Conservation (phyloP, 2,329 filamentous ascomycete genomes). For the Eutypella sp. region DNA sequence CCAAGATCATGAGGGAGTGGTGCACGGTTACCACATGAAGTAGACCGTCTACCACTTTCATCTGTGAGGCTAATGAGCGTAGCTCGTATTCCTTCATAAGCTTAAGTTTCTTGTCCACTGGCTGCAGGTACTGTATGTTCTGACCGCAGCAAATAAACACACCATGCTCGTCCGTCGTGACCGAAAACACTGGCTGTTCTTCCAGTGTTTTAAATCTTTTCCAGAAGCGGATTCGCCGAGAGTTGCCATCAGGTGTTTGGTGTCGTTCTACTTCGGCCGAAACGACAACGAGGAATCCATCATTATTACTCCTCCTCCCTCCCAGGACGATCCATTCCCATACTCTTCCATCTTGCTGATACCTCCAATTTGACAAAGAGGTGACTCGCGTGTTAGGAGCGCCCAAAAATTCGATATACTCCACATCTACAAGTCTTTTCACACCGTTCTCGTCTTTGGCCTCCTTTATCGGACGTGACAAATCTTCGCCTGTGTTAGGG, state of each 20-base stretch:
- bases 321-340: slow-evolving; percentile 62
- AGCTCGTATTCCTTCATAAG: slow-evolving; percentile 42
- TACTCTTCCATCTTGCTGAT: slow-evolving; percentile 48
- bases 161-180: slow-evolving; percentile 49
- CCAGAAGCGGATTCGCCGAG: slow-evolving; percentile 44
- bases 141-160: slow-evolving; percentile 52
- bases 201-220: slow-evolving; percentile 45
- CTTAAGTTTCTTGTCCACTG: slow-evolving; percentile 45
- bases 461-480: slow-evolving; percentile 38
- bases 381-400: slow-evolving; percentile 54
- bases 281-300: slow-evolving; percentile 52
- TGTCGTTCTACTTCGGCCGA: slow-evolving; percentile 34
- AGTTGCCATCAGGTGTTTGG: slow-evolving; percentile 17
- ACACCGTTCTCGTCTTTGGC: slow-evolving; percentile 24
- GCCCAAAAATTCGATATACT: slow-evolving; percentile 53
- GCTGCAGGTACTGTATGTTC: slow-evolving; percentile 49
- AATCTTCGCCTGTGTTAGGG: slow-evolving; percentile 45
- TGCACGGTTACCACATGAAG: slow-evolving; percentile 46
- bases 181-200: slow-evolving; percentile 49
- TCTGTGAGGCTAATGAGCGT: slow-evolving; percentile 46
- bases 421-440: slow-evolving; percentile 23
- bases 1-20: slow-evolving; percentile 54
- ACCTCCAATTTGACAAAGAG: slow-evolving; percentile 60
- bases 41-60: slow-evolving; percentile 43
- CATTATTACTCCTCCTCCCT: slow-evolving; percentile 31